These are phyloP conservation scores for Trichoderma pleuroti DNA, from an alignment of 2,329 filamentous ascomycete genomes.

Conservation along the genomic window DNA sequence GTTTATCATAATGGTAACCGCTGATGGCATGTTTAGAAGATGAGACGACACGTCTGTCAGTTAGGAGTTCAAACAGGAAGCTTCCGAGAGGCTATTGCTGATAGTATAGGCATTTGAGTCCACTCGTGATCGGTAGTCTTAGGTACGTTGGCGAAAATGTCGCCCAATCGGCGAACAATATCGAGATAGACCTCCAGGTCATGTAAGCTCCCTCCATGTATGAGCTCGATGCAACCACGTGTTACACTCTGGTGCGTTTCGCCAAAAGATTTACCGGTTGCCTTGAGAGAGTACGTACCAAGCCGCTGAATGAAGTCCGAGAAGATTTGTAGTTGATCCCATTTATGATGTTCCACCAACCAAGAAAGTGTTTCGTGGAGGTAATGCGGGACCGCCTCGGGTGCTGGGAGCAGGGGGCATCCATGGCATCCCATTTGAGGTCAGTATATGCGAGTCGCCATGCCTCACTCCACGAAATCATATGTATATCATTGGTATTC, in stretches of 20 bases:
- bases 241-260: no score
- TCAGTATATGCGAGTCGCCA: background rate
- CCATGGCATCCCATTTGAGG: background rate
- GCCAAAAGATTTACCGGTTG: no score
- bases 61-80: background rate
- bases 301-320: background rate
- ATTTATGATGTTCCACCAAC: background rate
- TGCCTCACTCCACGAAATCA: background rate
- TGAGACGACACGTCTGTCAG: background rate
- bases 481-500: no score
- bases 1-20: background rate
- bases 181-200: background rate
- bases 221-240: background rate
- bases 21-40: no score
- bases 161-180: no score
- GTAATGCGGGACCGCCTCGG: accelerated
- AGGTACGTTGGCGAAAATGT: no score
- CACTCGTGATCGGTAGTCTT: no score
- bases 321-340: background rate
- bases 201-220: background rate
- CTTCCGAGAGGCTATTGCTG: background rate
- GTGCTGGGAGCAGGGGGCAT: background rate
- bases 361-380: background rate
- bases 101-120: background rate
- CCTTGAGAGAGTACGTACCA: no score